A percentile compares a stretch with the other conserved stretches of the same genome.
These are phyloP conservation scores for Aspergillus nidulans DNA, from an alignment of 495 filamentous ascomycete genomes.

Conservation along the genomic window DNA sequence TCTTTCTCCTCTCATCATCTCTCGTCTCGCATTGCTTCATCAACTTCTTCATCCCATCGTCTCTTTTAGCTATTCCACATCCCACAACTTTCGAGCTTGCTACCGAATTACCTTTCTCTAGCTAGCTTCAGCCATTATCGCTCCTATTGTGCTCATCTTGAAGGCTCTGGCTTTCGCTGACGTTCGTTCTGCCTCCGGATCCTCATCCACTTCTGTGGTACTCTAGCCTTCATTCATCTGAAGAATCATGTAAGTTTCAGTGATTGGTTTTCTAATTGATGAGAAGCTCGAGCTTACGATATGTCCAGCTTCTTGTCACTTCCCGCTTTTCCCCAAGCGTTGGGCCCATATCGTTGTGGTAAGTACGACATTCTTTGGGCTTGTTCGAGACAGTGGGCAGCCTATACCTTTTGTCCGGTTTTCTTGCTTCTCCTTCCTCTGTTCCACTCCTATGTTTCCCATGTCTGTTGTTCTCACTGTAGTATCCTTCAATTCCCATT, in stretches of 20 bases:
- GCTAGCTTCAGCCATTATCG: background rate
- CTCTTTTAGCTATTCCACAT: slow-evolving; percentile 10
- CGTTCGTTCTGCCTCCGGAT: slow-evolving; percentile 5
- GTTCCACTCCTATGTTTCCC: background rate
- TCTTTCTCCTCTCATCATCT: background rate
- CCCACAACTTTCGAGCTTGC: slow-evolving; percentile 9
- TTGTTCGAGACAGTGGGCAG: background rate
- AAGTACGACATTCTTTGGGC: background rate
- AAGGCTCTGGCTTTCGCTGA: background rate
- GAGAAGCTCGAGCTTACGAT: background rate
- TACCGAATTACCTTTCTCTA: slow-evolving; percentile 3
- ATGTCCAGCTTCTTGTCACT: background rate
- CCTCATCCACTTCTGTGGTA: background rate
- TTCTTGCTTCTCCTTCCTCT: background rate
- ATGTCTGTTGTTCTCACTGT: background rate
- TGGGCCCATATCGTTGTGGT: slow-evolving; percentile 7
- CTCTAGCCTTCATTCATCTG: slow-evolving; percentile 10
- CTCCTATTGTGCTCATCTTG: background rate
- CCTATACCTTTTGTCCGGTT: background rate
- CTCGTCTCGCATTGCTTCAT: slow-evolving; percentile 9
- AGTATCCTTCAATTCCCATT: background rate
- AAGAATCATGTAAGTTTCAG: background rate
- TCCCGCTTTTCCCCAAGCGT: background rate
- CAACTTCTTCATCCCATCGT: slow-evolving; percentile 24
- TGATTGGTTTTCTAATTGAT: background rate